Evolutionary conservation across 2,329 filamentous ascomycete genomes (phyloP).

Genomic region (Hymenoscyphus linearis): DNA sequence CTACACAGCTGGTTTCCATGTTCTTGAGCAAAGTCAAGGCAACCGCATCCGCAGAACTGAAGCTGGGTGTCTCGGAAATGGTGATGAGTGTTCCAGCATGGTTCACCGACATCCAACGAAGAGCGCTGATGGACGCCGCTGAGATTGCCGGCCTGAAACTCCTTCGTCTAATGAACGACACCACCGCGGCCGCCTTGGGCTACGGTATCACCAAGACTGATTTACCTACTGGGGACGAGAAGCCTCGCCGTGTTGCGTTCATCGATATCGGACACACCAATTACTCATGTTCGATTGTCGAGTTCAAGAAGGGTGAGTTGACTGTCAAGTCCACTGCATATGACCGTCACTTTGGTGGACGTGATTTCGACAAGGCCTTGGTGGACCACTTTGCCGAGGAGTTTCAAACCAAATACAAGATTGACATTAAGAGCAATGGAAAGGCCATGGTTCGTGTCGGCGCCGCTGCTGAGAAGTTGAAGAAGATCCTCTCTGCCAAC

Average conservation of each 20-base stretch:
- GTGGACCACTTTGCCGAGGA: slow-evolving; percentile 93
- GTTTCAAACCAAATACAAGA: slow-evolving; percentile 97
- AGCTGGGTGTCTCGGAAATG: slow-evolving; percentile 84
- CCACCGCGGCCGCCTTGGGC: slow-evolving; percentile 88
- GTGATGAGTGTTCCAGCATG: slow-evolving; percentile 92
- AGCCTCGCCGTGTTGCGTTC: slow-evolving; percentile 84
- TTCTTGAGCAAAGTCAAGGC: slow-evolving; percentile 91
- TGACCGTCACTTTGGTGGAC: slow-evolving; percentile 94
- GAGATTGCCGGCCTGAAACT: slow-evolving; percentile 92
- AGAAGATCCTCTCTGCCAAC: slow-evolving; percentile 97
- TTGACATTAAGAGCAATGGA: slow-evolving; percentile 85
- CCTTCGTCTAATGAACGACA: slow-evolving; percentile 95
- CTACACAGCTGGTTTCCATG: slow-evolving; percentile 90
- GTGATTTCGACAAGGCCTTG: slow-evolving; percentile 92
- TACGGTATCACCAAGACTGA: slow-evolving; percentile 98
- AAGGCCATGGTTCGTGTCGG: slow-evolving; percentile 86
- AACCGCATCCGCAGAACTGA: slow-evolving; percentile 81
- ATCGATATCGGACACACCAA: slow-evolving; percentile 95
- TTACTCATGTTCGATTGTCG: slow-evolving; percentile 89
- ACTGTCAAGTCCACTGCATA: slow-evolving; percentile 87
- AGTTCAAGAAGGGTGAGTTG: slow-evolving; percentile 96
- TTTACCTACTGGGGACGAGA: slow-evolving; percentile 81
- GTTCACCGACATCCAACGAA: slow-evolving; percentile 94
- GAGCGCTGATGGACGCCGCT: slow-evolving; percentile 81
- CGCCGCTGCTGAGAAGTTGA: slow-evolving; percentile 90